Conservation (phyloP, 257 asterid genomes). For the Capsicum pubescens region DNA sequence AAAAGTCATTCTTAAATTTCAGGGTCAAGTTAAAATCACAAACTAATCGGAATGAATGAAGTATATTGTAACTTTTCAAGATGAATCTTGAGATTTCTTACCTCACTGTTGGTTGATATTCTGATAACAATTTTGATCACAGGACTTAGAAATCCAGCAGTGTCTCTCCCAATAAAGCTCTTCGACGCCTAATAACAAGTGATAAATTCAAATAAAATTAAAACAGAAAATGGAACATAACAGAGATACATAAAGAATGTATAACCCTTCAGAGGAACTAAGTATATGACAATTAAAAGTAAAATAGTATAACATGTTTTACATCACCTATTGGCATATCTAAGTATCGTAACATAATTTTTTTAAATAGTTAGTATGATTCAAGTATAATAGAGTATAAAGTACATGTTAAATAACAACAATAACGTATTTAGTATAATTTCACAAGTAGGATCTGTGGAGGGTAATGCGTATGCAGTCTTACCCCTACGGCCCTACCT, state of each 20-base stretch:
- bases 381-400: not conserved
- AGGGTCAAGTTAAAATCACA: not conserved
- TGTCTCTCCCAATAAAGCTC: not conserved
- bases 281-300: not conserved
- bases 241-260: not conserved
- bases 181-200: constrained; percentile 10
- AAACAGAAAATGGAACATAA: not conserved
- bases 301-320: not conserved
- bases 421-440: no score
- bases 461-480: no score
- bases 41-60: not conserved
- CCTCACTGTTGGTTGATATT: not conserved
- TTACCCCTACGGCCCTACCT: no score
- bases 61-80: not conserved
- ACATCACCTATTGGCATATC: not conserved
- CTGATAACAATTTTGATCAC: not conserved
- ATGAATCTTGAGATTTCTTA: not conserved
- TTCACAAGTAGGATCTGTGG: no score
- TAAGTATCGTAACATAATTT: not conserved
- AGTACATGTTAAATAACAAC: not conserved
- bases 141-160: not conserved
- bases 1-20: not conserved
- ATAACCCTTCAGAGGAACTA: not conserved
- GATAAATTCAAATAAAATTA: not conserved
- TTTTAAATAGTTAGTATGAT: not conserved